Evolutionary conservation across 371 early-diverging fungal genomes (phyloP), one percentile per base, ranked within the genome.

Genomic region (Blakeslea trispora): DNA sequence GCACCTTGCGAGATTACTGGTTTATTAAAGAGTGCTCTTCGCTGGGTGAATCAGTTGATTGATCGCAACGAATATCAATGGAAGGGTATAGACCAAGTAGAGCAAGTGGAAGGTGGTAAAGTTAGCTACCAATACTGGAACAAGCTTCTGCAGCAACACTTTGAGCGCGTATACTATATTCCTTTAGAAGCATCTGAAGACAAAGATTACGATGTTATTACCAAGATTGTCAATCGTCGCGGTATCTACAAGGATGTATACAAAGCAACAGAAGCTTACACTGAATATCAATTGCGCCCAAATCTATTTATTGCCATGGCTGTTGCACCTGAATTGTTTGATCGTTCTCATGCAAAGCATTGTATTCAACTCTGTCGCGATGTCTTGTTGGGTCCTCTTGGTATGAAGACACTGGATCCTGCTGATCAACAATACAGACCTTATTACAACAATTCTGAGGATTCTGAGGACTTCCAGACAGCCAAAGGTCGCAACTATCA

Each of bases 401-500:
- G 92, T 63, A 95, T 98, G 89, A 85, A 91, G 52, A 97, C 99
- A 0, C 69, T 98, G 24, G 97, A 97, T 70, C 97, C 97, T 14
- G 53, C 56, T 0, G 97, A 98, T 63, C 86, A 84, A 77, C 86
- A 86, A 15, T 97, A 98, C 69, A 83, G 94, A 13, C 94, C 94
- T 18, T 68, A 87, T 50, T 98, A 98, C 68, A 85, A 94, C 69
- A 98, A 98, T 66, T 76, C 81, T 47, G 89, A 98, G 64, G 94
- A 97, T 58, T 87, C 91, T 19, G 72, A 74, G 15, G 96, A 98
- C 63, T 75, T 85, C 18, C 71, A 82, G 18, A 81, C 94, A 0
- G 92, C 97, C 4, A 94, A 96, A 51, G 99, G 99, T 13, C 90
- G 89, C 72, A 98, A 98, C 66, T 98, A 98, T 65, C 98, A 98